These are phyloP conservation scores for Yamadazyma atlantica DNA, from an alignment of 1,139 yeast species.

Conservation along the genomic window DNA sequence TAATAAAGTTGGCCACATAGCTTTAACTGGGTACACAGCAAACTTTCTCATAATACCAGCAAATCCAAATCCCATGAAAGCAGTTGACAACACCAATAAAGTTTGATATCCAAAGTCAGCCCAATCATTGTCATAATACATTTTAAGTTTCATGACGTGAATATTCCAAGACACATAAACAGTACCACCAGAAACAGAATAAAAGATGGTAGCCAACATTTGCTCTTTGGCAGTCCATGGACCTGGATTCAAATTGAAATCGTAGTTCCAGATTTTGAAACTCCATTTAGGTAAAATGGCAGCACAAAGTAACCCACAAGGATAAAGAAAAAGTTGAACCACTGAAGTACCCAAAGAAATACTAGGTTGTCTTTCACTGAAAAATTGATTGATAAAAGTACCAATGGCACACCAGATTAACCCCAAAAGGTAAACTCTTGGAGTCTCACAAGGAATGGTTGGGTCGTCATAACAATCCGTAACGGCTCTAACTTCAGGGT, in stretches of 20 bases:
- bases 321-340: constrained; percentile 36
- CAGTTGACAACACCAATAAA: constrained; percentile 37
- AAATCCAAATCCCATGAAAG: constrained; percentile 46
- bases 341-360: constrained; percentile 44
- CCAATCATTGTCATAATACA: constrained; percentile 44
- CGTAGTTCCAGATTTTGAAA: constrained; percentile 22
- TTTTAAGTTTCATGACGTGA: constrained; percentile 41
- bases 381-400: constrained; percentile 56
- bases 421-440: constrained; percentile 55
- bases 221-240: constrained; percentile 67
- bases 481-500: constrained; percentile 64
- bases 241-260: constrained; percentile 38
- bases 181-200: constrained; percentile 41
- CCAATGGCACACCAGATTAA: constrained; percentile 53
- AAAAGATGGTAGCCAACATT: constrained; percentile 48
- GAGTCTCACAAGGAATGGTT: constrained; percentile 50
- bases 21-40: constrained; percentile 40
- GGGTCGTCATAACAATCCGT: constrained; percentile 56
- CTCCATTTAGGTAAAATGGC: constrained; percentile 34
- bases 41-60: constrained; percentile 44
- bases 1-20: constrained; percentile 46
- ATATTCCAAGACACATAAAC: constrained; percentile 44
- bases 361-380: constrained; percentile 53
- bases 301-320: constrained; percentile 20
- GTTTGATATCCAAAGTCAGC: constrained; percentile 38